phyloP scores from a whole-genome alignment of 176 grass and related monocot genomes.

The Coix lacrymajobi region DNA sequence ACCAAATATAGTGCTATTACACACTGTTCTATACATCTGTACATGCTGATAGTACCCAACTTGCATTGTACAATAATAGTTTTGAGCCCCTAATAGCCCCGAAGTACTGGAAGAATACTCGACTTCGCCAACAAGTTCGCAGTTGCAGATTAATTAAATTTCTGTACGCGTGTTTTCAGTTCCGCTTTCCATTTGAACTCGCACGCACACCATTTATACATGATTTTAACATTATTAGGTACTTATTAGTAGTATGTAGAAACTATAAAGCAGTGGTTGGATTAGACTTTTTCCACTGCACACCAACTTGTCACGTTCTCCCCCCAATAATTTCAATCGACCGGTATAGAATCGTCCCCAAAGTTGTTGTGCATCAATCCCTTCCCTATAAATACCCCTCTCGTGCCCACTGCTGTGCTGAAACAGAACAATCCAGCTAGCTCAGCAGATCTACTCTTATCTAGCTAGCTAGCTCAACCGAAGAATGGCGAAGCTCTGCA shows the following conservation, averaged over 20 bases:
- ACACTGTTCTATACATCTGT: too few relatives aligned
- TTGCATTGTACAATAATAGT: background rate
- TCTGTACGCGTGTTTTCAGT: background rate
- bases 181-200: background rate
- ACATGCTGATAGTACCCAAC: background rate
- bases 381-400: slow-evolving; percentile 26
- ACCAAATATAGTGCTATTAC: too few relatives aligned
- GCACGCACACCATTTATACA: background rate
- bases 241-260: background rate
- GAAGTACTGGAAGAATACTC: background rate
- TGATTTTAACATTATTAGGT: background rate
- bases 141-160: background rate
- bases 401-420: background rate
- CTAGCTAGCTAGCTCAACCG: background rate
- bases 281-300: background rate
- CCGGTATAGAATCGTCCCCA: slow-evolving; percentile 12
- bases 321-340: slow-evolving; percentile 38
- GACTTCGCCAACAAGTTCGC: background rate
- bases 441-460: slow-evolving; percentile 1
- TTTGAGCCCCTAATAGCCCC: background rate
- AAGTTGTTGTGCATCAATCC: background rate
- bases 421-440: slow-evolving; percentile 25
- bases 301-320: slow-evolving; percentile 46
- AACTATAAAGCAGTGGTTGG: background rate
- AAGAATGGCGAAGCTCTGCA: slow-evolving; percentile 37